These are phyloP conservation scores for Pseudogymnoascus sp. DNA, from an alignment of 2,329 filamentous ascomycete genomes.

Conservation along the genomic window DNA sequence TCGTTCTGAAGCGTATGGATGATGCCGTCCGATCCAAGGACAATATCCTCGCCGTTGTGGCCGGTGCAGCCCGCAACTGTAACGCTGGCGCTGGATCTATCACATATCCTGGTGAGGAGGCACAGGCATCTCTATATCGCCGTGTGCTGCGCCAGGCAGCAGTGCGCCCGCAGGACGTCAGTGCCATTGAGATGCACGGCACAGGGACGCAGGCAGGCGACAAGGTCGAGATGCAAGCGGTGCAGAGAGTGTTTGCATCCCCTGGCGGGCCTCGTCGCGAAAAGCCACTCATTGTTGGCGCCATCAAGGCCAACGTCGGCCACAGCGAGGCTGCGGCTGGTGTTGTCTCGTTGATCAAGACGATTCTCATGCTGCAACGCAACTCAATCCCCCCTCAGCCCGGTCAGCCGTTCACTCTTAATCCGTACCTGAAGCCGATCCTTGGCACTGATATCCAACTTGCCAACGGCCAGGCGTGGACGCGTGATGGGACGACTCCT, in stretches of 20 bases:
- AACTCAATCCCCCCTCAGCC: background rate
- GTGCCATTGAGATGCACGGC: slow-evolving; percentile 80
- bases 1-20: slow-evolving; percentile 43
- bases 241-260: slow-evolving; percentile 53
- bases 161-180: slow-evolving; percentile 64
- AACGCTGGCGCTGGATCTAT: slow-evolving; percentile 55
- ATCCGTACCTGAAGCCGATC: background rate
- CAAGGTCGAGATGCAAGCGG: slow-evolving; percentile 67
- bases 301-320: slow-evolving; percentile 11
- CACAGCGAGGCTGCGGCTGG: slow-evolving; percentile 6
- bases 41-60: slow-evolving; percentile 27
- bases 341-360: slow-evolving; percentile 1
- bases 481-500: background rate
- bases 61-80: slow-evolving; percentile 67
- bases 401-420: background rate
- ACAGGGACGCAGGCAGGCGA: slow-evolving; percentile 80
- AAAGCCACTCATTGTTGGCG: slow-evolving; percentile 7
- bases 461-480: background rate
- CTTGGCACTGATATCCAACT: background rate
- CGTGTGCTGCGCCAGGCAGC: slow-evolving; percentile 59
- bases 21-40: slow-evolving; percentile 63
- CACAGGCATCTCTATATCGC: slow-evolving; percentile 61
- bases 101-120: slow-evolving; percentile 68
- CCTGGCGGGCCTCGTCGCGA: background rate
- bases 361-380: background rate